A percentile compares a stretch with the other conserved stretches of the same genome.
Evolutionary conservation across 192 early-diverging fungal species (phyloP).

Genomic region (Podila epicladia): DNA sequence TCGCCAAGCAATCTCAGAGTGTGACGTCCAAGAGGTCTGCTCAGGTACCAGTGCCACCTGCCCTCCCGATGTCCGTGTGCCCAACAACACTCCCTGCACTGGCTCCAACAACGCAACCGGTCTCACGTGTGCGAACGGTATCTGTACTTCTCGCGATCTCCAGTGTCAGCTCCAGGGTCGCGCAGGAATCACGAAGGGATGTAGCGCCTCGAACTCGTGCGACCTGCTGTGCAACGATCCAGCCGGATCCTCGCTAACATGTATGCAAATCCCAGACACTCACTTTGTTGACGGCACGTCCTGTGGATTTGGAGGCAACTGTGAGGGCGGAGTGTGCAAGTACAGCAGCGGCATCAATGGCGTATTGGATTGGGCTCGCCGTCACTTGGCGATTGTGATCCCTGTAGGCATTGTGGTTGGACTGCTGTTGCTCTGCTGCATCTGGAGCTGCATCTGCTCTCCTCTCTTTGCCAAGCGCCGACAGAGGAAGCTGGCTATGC

Average conservation of each 20-base stretch:
- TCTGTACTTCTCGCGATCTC: constrained; percentile 78
- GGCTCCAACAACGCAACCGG: constrained; percentile 32
- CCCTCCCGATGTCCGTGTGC: constrained; percentile 72
- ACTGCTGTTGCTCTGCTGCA: constrained; percentile 54
- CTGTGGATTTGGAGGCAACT: constrained; percentile 74
- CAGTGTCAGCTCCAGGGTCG: constrained; percentile 71
- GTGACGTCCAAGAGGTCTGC: constrained; percentile 85
- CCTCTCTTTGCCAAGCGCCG: constrained; percentile 2
- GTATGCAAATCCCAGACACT: constrained; percentile 51
- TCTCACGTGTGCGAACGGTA: constrained; percentile 73
- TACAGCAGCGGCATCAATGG: constrained; percentile 46
- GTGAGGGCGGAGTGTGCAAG: constrained; percentile 30
- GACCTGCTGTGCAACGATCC: constrained; percentile 72
- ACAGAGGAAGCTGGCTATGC: constrained; percentile 15
- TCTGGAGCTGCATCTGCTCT: constrained; percentile 43
- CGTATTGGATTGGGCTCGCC: constrained; percentile 55
- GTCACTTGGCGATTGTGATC: constrained; percentile 58
- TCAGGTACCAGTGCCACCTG: constrained; percentile 76
- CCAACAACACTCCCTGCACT: constrained; percentile 72
- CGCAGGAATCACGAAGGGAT: constrained; percentile 62
- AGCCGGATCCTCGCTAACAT: constrained; percentile 18
- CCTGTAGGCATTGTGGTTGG: constrained; percentile 55
- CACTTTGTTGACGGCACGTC: constrained; percentile 77
- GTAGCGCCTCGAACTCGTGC: constrained; percentile 70
- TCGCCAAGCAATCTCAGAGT: constrained; percentile 76